A percentile compares a stretch with the other conserved stretches of the same genome.
phyloP scores from a whole-genome alignment of 345 rosid species.

The Boechera divaricarpa region DNA sequence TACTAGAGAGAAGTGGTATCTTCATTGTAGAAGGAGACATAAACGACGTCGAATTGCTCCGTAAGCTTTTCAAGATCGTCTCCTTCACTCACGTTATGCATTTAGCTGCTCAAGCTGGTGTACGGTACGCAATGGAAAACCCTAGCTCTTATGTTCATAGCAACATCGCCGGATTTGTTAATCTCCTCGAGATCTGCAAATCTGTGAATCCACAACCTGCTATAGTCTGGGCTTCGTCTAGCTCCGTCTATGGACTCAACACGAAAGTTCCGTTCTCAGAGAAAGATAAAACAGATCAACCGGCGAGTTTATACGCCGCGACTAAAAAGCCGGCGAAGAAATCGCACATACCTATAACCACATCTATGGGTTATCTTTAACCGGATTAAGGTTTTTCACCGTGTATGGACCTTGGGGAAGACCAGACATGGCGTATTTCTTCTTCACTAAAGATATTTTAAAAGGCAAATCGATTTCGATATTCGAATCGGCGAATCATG shows the following conservation, averaged over 20 bases:
- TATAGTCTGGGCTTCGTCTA: constrained; percentile 90
- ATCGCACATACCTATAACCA: constrained; percentile 96
- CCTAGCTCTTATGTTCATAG: constrained; percentile 85
- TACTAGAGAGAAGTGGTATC: constrained; percentile 75
- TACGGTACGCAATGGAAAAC: constrained; percentile 88
- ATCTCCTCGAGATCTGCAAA: constrained; percentile 78
- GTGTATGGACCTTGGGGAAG: constrained; percentile 97
- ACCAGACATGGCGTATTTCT: constrained; percentile 96
- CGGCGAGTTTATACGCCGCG: constrained; percentile 93
- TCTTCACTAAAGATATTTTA: constrained; percentile 78
- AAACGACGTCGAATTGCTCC: constrained; percentile 70
- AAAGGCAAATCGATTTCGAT: constrained; percentile 71
- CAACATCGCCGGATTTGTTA: constrained; percentile 85
- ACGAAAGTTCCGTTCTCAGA: constrained; percentile 90
- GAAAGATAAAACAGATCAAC: constrained; percentile 89
- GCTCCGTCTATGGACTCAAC: constrained; percentile 90
- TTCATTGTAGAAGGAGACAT: constrained; percentile 91
- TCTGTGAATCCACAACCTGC: constrained; percentile 79
- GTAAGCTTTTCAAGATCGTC: constrained; percentile 77
- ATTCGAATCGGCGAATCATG: constrained; percentile 73
- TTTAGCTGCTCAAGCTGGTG: constrained; percentile 93
- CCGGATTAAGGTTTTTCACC: constrained; percentile 84
- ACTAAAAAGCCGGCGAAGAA: constrained; percentile 92
- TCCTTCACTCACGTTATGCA: constrained; percentile 92
- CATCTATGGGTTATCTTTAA: constrained; percentile 81